A percentile compares a stretch with the other conserved stretches of the same genome.
phyloP scores from a whole-genome alignment of 257 asterid species.

The Cynanchum wilfordii region DNA sequence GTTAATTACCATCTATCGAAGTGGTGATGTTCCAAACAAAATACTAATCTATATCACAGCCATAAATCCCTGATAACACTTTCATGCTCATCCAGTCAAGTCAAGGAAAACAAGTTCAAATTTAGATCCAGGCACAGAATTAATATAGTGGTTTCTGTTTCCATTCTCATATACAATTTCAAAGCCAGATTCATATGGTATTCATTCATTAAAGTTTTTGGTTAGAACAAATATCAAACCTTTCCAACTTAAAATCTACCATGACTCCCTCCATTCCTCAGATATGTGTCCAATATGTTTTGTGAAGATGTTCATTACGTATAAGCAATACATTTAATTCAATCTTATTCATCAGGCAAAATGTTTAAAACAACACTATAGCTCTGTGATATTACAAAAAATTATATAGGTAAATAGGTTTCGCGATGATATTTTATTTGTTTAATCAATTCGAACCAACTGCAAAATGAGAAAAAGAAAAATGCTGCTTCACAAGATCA shows the following conservation, averaged over 20 bases:
- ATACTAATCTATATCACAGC: not conserved
- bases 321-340: not conserved
- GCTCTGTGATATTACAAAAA: too few relatives aligned
- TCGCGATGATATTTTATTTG: not conserved
- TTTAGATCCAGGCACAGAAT: too few relatives aligned
- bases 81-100: too few relatives aligned
- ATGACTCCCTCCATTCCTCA: not conserved
- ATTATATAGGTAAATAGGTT: not conserved
- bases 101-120: too few relatives aligned
- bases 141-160: too few relatives aligned
- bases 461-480: not conserved
- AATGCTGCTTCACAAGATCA: not conserved
- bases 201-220: too few relatives aligned
- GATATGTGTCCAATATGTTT: not conserved
- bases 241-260: not conserved
- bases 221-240: too few relatives aligned
- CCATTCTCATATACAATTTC: too few relatives aligned
- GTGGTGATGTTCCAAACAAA: not conserved
- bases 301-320: not conserved
- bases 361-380: not conserved
- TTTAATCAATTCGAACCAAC: not conserved
- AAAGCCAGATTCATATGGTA: too few relatives aligned
- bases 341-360: not conserved
- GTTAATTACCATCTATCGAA: not conserved
- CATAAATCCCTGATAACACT: not conserved